These are phyloP conservation scores for Calocera viscosa DNA, from an alignment of 768 basidiomycete genomes.

Conservation along the genomic window DNA sequence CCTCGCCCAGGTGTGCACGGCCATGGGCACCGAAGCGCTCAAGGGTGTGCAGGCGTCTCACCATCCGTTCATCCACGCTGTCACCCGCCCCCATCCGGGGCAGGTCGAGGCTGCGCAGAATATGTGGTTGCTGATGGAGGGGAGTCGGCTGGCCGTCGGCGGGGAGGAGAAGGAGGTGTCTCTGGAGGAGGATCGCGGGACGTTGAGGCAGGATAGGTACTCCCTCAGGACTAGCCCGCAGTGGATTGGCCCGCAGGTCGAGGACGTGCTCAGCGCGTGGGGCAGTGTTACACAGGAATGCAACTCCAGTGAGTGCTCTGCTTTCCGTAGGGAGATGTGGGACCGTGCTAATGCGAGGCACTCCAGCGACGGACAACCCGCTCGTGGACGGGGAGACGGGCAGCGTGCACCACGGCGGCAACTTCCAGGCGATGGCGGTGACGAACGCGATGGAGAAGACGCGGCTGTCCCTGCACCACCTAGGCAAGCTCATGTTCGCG, in stretches of 20 bases:
- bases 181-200: conserved; percentile 58
- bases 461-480: conserved; percentile 54
- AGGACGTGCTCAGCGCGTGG: conserved; percentile 57
- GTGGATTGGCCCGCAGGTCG: conserved; percentile 75
- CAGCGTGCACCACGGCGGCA: conserved; percentile 66
- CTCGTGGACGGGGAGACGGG: conserved; percentile 58
- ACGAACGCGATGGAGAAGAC: conserved; percentile 84
- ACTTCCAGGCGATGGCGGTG: conserved; percentile 80
- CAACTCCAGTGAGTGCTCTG: conserved; percentile 54
- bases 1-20: conserved; percentile 55
- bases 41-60: conserved; percentile 59
- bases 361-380: conserved; percentile 75
- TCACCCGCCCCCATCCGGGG: conserved; percentile 69
- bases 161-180: conserved; percentile 55
- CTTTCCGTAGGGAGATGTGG: too few species aligned
- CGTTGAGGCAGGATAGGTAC: conserved; percentile 63
- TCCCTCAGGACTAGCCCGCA: conserved; percentile 64
- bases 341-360: background rate
- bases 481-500: conserved; percentile 57
- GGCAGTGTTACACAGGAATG: conserved; percentile 58
- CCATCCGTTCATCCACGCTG: conserved; percentile 63
- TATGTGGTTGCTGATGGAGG: conserved; percentile 56
- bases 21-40: conserved; percentile 74
- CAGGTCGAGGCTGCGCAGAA: conserved; percentile 67
- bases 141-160: conserved; percentile 52